These are phyloP conservation scores for Ramaria sp. DNA, from an alignment of 768 basidiomycete genomes.

Conservation along the genomic window DNA sequence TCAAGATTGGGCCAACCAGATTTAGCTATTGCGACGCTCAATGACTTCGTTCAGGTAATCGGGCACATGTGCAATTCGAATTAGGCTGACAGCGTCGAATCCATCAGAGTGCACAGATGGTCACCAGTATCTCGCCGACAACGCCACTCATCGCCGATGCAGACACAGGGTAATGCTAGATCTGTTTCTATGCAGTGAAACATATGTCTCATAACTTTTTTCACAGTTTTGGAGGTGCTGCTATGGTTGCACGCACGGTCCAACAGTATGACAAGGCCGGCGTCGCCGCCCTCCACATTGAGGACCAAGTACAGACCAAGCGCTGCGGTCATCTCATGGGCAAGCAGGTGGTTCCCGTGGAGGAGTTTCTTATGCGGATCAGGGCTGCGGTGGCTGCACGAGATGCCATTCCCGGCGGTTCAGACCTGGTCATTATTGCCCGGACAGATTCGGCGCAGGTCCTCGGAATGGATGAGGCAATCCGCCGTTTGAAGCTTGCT, in stretches of 20 bases:
- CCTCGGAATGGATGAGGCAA: slow-evolving; percentile 69
- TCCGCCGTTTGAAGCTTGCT: slow-evolving; percentile 55
- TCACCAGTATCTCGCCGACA: slow-evolving; percentile 51
- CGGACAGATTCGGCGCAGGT: slow-evolving; percentile 73
- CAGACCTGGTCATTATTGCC: slow-evolving; percentile 71
- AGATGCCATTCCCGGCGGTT: slow-evolving; percentile 62
- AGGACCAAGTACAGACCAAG: slow-evolving; percentile 77
- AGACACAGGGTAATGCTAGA: slow-evolving; percentile 50
- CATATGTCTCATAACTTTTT: background rate
- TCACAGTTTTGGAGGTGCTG: slow-evolving; percentile 57
- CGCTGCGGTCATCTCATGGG: slow-evolving; percentile 73
- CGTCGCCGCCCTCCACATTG: slow-evolving; percentile 67
- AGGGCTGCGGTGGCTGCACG: slow-evolving; percentile 71
- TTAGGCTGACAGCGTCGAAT: background rate
- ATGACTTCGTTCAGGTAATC: slow-evolving; percentile 57
- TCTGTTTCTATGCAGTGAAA: background rate
- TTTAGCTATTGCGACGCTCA: slow-evolving; percentile 66
- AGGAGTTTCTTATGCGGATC: slow-evolving; percentile 64
- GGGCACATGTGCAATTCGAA: background rate
- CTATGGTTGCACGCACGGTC: slow-evolving; percentile 68
- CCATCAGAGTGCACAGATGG: slow-evolving; percentile 52
- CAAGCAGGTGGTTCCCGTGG: slow-evolving; percentile 72
- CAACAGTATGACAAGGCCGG: slow-evolving; percentile 59
- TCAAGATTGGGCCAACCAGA: slow-evolving; percentile 73
- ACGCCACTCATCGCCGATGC: slow-evolving; percentile 71